Evolutionary conservation across 73 alveolate species (phyloP), one percentile per base, ranked within the genome.

Genomic region (Paramecium octaurelia): DNA sequence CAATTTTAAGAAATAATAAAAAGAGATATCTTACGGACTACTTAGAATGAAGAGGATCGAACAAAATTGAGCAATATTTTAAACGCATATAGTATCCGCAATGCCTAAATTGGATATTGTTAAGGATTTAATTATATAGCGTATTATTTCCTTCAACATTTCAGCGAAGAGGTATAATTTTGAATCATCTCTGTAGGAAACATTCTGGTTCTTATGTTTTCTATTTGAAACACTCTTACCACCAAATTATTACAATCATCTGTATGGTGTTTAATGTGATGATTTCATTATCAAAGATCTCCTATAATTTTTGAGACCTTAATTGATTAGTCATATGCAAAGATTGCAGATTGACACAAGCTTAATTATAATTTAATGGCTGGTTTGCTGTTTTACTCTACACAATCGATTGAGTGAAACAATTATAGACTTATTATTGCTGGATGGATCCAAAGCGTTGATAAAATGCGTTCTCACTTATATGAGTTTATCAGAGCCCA

Each of bases 91-190:
- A 70, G 85, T 23, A 71, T 40, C 2, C 76, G 94, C 40, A 89
- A 89, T 89, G 83, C 92, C 0, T 71, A 64, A 6, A 71, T 89
- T 38, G 94, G 94, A 12, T 89, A 89, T 71, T 89, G 94, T 57
- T 44, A 89, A 89, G 94, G 94, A 8, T 83, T 89, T 40, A 89
- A 89, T 89, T 89, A 89, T 44, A 89, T 89, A 7, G 92, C 76
- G 14, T 77, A 77, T 70, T 46, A 89, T 64, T 64, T 64, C 6
- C 84, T 29, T 44, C 35, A 38, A 16, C 43, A 46, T 44, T 70
- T 71, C 21, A 40, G 44, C 12, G 94, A 89, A 16, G 94, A 89
- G 54, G 94, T 89, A 71, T 27, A 0, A 6, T 5, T 27, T 16
- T 59, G 43, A n/a, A 36, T 7, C 2, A 8, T 71, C 16, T 40